Conservation (phyloP, 2,329 filamentous ascomycete species). For the Cryphonectria japonica region DNA sequence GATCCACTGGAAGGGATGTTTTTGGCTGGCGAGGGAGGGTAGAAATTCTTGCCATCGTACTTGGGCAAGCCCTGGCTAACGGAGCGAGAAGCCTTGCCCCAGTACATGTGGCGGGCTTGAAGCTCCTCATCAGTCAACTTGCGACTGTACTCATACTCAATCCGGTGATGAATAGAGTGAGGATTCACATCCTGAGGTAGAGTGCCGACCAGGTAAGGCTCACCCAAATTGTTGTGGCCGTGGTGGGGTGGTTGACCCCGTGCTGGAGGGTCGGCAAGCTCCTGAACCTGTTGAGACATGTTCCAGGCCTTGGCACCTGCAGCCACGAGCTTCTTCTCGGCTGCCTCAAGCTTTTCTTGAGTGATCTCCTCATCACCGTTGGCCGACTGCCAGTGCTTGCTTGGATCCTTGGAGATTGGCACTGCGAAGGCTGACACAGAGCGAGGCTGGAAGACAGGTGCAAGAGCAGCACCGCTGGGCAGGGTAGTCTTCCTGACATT, state of each 20-base stretch:
- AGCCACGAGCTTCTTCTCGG: conserved; percentile 25
- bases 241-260: conserved; percentile 2
- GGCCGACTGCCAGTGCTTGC: conserved; percentile 21
- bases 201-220: conserved; percentile 60
- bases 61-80: conserved; percentile 60
- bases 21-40: conserved; percentile 59
- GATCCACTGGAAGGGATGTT: conserved; percentile 28
- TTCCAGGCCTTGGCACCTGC: conserved; percentile 25
- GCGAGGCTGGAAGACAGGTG: conserved; percentile 54
- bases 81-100: conserved; percentile 58
- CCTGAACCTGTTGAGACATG: conserved; percentile 14
- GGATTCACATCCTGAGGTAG: conserved; percentile 49
- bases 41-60: conserved; percentile 69
- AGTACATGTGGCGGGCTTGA: conserved; percentile 63
- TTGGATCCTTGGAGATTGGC: conserved; percentile 20
- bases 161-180: conserved; percentile 45
- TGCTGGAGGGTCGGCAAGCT: conserved; percentile 6
- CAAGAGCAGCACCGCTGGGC: conserved; percentile 51
- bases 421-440: conserved; percentile 31
- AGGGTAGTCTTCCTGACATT: conserved; percentile 43
- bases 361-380: conserved; percentile 21
- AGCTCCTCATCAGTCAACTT: conserved; percentile 63
- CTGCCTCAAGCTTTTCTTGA: conserved; percentile 26
- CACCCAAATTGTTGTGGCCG: conserved; percentile 26
- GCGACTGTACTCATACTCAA: conserved; percentile 59